Conservation (phyloP, 2,329 filamentous ascomycete species). For the Talaromyces atroroseus region DNA sequence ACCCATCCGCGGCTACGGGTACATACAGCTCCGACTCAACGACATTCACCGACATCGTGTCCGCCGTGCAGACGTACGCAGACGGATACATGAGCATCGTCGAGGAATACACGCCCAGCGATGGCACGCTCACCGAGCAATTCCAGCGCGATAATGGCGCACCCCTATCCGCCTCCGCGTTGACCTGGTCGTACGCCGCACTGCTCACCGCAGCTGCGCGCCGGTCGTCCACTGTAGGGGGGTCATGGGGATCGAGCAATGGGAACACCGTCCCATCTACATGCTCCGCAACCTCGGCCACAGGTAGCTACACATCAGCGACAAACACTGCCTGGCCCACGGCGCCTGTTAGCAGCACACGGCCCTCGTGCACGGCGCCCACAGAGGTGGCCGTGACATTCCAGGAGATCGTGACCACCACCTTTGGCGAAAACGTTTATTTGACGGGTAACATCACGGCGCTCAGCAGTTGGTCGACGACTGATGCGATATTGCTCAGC, state of each 20-base stretch:
- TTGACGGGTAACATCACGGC: conserved; percentile 55
- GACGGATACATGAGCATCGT: conserved; percentile 48
- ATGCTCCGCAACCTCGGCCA: conserved; percentile 22
- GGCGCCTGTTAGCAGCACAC: conserved; percentile 6
- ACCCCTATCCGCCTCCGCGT: conserved; percentile 31
- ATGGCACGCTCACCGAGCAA: conserved; percentile 31
- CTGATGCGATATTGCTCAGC: conserved; percentile 50
- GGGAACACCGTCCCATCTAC: conserved; percentile 17
- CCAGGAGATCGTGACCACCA: conserved; percentile 53
- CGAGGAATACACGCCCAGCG: conserved; percentile 23
- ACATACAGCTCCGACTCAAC: conserved; percentile 64
- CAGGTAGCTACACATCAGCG: conserved; percentile 21
- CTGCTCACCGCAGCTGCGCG: conserved; percentile 28
- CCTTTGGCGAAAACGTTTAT: conserved; percentile 60
- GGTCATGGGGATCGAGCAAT: conserved; percentile 19
- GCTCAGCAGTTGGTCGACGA: conserved; percentile 59
- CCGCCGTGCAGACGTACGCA: conserved; percentile 57
- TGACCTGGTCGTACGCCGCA: conserved; percentile 41
- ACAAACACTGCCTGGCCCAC: conserved; percentile 22
- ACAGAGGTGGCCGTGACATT: conserved; percentile 58
- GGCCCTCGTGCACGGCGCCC: conserved; percentile 19
- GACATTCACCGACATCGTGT: conserved; percentile 41
- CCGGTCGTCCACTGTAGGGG: conserved; percentile 18
- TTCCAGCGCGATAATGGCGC: conserved; percentile 30
- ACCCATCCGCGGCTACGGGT: conserved; percentile 52